Evolutionary conservation across 2,329 filamentous ascomycete species (phyloP), one percentile per base, ranked within the genome.

Genomic region (Xylariaceae sp.): DNA sequence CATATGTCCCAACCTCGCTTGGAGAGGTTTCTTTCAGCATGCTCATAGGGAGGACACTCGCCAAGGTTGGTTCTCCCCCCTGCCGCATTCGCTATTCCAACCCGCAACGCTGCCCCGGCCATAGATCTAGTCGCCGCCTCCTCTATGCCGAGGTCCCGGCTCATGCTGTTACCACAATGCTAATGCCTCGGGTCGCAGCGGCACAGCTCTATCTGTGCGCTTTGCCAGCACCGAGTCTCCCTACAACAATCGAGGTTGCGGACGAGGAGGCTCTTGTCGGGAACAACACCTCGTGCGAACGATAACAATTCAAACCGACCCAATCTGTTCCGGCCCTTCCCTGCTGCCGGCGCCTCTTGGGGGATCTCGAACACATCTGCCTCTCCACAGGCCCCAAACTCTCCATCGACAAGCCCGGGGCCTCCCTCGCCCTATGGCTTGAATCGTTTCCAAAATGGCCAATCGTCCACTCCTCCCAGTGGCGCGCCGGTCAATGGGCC

Each of bases 1-100:
- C 58, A 55, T 47, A 66, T 63, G 64, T 63, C 61, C 55, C 55
- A 51, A 16, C 43, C 36, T 37, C 43, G 47, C 51, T 46, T 49
- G 41, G 48, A 51, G 44, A 42, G 18, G 53, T 46, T 49, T n/a
- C 26, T 48, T 51, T 55, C 61, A 68, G 52, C 55, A 69, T 69
- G 67, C 55, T 69, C 29, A 66, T 65, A 65, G 60, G 65, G 56
- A 63, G 64, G 40, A 43, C 21, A 16, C 29, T 65, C 55, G 59
- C 55, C 39, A 61, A 61, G 64, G 67, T 69, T 39, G 40, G 60
- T 53, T 49, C 18, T 3, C 16, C 13, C 10, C 15, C 29, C 29
- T 8, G 9, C 37, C n/a, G 7, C 19, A 18, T 40, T n/a, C n/a
- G n/a, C n/a, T 40, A 19, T 4, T 42, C 32, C 32, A 15, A 34